Conservation (phyloP, 2,329 filamentous ascomycete species). For the Huntiella decipiens region DNA sequence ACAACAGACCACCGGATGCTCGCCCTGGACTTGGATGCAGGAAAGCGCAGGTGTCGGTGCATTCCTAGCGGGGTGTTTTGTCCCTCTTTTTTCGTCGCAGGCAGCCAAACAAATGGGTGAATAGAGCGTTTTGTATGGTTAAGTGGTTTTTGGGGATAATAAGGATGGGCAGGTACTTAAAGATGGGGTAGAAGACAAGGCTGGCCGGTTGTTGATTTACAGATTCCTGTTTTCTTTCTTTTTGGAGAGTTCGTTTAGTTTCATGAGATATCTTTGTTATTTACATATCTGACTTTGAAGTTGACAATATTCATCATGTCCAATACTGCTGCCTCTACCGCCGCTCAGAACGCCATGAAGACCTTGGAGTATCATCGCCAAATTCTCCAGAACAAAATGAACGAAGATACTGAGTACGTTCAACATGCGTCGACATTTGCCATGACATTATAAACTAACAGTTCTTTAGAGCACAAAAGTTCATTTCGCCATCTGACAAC, state of each 20-base stretch:
- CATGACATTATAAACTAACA: conserved; percentile 10
- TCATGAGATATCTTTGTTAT: background rate
- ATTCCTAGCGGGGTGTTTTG: no score
- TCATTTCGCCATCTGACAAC: conserved; percentile 70
- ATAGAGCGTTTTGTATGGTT: no score
- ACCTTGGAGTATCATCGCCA: conserved; percentile 64
- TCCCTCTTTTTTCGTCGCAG: no score
- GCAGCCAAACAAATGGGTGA: no score
- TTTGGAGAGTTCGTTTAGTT: background rate
- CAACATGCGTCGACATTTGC: background rate
- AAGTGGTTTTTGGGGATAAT: no score
- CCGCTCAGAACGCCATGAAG: conserved; percentile 32
- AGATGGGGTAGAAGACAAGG: no score
- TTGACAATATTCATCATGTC: background rate
- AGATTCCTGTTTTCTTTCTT: background rate
- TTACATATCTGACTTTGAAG: background rate
- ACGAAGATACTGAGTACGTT: conserved; percentile 37
- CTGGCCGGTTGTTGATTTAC: no score
- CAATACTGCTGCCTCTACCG: conserved; percentile 14
- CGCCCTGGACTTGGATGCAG: no score
- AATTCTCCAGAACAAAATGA: conserved; percentile 51
- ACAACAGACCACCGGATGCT: no score
- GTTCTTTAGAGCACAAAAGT: conserved; percentile 28
- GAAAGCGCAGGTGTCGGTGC: no score
- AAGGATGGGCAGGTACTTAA: no score